A percentile compares a stretch with the other conserved stretches of the same genome.
phyloP scores from a whole-genome alignment of 192 early-diverging fungal genomes.

The Thamnidium elegans region DNA sequence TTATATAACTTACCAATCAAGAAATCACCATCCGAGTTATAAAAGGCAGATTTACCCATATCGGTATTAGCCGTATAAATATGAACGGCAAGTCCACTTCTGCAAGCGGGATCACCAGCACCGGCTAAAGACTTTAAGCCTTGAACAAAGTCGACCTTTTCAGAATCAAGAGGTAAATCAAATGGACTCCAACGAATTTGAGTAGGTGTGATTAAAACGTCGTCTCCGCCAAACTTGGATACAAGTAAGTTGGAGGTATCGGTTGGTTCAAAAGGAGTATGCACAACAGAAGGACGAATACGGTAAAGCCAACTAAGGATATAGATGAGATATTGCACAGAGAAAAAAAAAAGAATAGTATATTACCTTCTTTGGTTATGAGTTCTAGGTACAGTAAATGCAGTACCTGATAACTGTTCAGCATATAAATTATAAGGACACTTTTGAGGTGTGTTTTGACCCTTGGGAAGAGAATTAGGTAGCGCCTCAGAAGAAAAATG shows the following conservation, averaged over 20 bases:
- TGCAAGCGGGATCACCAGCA: slow-evolving; percentile 74
- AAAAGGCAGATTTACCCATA: slow-evolving; percentile 80
- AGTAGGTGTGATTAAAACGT: slow-evolving; percentile 72
- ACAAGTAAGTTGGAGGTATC: slow-evolving; percentile 41
- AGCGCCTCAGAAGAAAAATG: slow-evolving; percentile 84
- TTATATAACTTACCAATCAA: slow-evolving; percentile 63
- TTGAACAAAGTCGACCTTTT: slow-evolving; percentile 73
- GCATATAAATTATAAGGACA: slow-evolving; percentile 90
- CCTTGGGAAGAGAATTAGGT: slow-evolving; percentile 75
- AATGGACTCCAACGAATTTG: slow-evolving; percentile 96
- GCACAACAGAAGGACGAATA: slow-evolving; percentile 87
- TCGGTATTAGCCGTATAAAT: slow-evolving; percentile 73
- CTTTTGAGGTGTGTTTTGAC: slow-evolving; percentile 89
- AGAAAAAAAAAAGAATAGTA: not conserved
- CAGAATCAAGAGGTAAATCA: slow-evolving; percentile 50
- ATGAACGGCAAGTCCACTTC: slow-evolving; percentile 81
- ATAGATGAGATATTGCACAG: not conserved
- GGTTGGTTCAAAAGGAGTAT: slow-evolving; percentile 61
- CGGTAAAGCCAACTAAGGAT: slow-evolving; percentile 87
- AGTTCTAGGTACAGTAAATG: slow-evolving; percentile 79
- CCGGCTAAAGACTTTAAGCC: slow-evolving; percentile 85
- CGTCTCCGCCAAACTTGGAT: slow-evolving; percentile 51
- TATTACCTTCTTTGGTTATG: slow-evolving; percentile 73
- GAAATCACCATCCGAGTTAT: slow-evolving; percentile 91
- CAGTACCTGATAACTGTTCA: slow-evolving; percentile 91